Percentiles rank a stretch among this genome's conserved stretches.
phyloP scores from a whole-genome alignment of 2,329 filamentous ascomycete genomes.

The Aspergillus fumigatiaffinis region DNA sequence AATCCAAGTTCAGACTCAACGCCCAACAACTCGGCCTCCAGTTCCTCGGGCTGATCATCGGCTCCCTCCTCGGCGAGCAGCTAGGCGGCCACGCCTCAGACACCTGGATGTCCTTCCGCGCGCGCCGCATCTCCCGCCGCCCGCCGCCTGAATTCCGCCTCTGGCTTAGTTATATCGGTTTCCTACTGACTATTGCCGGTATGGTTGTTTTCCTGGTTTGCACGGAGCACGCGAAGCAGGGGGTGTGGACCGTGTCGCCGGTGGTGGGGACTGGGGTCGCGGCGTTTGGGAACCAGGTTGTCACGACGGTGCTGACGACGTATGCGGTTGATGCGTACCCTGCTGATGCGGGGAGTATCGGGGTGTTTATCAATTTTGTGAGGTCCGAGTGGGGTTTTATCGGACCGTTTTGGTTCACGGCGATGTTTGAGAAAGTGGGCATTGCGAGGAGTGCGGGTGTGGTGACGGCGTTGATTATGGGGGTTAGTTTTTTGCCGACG shows the following conservation, averaged over 20 bases:
- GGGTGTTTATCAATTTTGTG: slow-evolving; percentile 59
- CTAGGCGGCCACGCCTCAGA: slow-evolving; percentile 56
- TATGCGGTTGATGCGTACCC: slow-evolving; percentile 58
- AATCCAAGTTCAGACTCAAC: slow-evolving; percentile 54
- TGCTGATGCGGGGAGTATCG: slow-evolving; percentile 54
- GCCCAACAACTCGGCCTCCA: slow-evolving; percentile 58
- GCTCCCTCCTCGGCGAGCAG: slow-evolving; percentile 58
- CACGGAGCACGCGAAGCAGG: slow-evolving; percentile 40
- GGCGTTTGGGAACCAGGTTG: slow-evolving; percentile 57
- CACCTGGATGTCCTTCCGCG: slow-evolving; percentile 50
- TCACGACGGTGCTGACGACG: slow-evolving; percentile 60
- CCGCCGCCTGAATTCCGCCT: slow-evolving; percentile 53
- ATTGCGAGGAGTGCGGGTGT: slow-evolving; percentile 30
- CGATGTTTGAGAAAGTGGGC: slow-evolving; percentile 34
- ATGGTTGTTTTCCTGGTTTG: slow-evolving; percentile 56
- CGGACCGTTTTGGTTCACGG: slow-evolving; percentile 36
- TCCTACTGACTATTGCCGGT: slow-evolving; percentile 50
- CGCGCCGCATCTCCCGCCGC: slow-evolving; percentile 31
- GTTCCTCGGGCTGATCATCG: slow-evolving; percentile 57
- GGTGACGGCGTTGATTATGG: slow-evolving; percentile 25
- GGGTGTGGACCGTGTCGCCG: slow-evolving; percentile 54
- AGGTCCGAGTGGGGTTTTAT: slow-evolving; percentile 41
- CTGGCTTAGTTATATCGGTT: slow-evolving; percentile 57
- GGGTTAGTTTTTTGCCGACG: slow-evolving; percentile 27
- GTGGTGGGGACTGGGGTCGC: slow-evolving; percentile 53